Percentiles rank a stretch among this genome's conserved stretches.
Evolutionary conservation across 2,329 filamentous ascomycete species (phyloP).

Genomic region (Gaeumannomyces tritici): DNA sequence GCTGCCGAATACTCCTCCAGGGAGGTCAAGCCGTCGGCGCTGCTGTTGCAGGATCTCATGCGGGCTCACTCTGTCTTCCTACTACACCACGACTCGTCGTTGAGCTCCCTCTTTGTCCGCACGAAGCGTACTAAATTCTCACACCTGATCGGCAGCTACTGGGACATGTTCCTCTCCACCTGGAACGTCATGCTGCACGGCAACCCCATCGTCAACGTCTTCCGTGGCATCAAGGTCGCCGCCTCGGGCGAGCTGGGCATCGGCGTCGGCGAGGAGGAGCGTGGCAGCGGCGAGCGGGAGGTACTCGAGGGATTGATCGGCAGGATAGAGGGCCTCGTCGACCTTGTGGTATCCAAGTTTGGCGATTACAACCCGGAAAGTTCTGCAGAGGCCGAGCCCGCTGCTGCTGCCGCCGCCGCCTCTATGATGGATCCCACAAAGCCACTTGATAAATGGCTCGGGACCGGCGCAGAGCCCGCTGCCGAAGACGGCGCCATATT

Average conservation of each 20-base stretch:
- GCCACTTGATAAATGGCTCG: slow-evolving; percentile 55
- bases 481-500: slow-evolving; percentile 81
- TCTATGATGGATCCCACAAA: slow-evolving; percentile 9
- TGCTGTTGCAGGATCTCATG: slow-evolving; percentile 72
- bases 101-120: slow-evolving; percentile 60
- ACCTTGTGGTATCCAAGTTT: slow-evolving; percentile 81
- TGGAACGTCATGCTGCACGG: slow-evolving; percentile 91
- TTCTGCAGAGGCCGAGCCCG: background rate
- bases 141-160: slow-evolving; percentile 66
- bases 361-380: slow-evolving; percentile 32
- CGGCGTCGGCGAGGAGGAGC: slow-evolving; percentile 90
- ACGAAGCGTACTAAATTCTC: slow-evolving; percentile 60
- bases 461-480: slow-evolving; percentile 55
- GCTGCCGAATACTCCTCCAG: slow-evolving; percentile 75
- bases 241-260: slow-evolving; percentile 86
- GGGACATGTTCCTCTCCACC: slow-evolving; percentile 57
- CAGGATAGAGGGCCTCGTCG: slow-evolving; percentile 74
- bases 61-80: slow-evolving; percentile 78
- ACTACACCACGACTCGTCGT: slow-evolving; percentile 72
- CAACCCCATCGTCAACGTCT: slow-evolving; percentile 72
- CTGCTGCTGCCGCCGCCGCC: background rate
- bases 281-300: slow-evolving; percentile 86
- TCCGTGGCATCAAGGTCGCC: slow-evolving; percentile 77
- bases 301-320: slow-evolving; percentile 82
- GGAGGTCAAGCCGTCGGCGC: slow-evolving; percentile 73